Evolutionary conservation across 2,329 filamentous ascomycete genomes (phyloP).

Genomic region (Sporothrix protearum): DNA sequence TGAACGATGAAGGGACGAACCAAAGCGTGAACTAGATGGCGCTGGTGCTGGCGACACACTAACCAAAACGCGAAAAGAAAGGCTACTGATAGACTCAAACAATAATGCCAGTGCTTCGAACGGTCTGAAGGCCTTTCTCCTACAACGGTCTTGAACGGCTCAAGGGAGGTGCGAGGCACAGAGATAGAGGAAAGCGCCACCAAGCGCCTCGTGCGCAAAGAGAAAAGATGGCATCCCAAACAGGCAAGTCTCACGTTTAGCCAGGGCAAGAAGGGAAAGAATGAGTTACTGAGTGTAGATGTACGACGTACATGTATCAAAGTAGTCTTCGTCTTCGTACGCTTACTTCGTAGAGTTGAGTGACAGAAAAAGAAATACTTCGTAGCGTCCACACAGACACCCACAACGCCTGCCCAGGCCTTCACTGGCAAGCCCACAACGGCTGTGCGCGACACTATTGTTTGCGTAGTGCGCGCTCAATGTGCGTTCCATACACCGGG

Average conservation of each 20-base stretch:
- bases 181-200: not conserved
- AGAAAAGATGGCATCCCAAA: conserved; percentile 1
- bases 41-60: not conserved
- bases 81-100: not conserved
- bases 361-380: not conserved
- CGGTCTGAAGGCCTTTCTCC: not conserved
- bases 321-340: no score
- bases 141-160: not conserved
- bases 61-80: not conserved
- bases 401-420: not conserved
- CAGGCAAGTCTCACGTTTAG: not conserved
- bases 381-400: no score
- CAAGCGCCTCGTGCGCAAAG: not conserved
- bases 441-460: not conserved
- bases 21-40: not conserved
- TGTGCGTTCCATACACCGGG: not conserved
- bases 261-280: not conserved
- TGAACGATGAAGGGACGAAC: not conserved
- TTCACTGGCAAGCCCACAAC: not conserved
- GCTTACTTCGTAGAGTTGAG: no score
- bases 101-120: not conserved
- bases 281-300: no score
- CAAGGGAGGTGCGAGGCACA: not conserved
- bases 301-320: no score
- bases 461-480: not conserved